Base-by-base conservation (phyloP, 371 early-diverging fungal genomes). In the Basidiobolus meristosporus region DNA sequence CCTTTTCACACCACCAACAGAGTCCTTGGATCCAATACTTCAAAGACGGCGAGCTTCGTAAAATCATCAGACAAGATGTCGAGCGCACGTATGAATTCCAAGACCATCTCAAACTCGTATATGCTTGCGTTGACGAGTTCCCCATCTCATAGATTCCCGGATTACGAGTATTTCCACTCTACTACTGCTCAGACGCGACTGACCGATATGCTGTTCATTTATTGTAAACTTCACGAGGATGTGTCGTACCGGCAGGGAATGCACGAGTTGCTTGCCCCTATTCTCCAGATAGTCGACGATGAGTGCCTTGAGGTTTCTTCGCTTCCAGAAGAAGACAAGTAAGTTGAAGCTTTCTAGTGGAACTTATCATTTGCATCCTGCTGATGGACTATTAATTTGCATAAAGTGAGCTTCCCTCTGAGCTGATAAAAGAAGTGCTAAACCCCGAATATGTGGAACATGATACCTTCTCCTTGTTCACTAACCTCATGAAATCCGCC, bases 231-330 rank as follows among this genome's bases (percentile, higher is more conserved):
- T 41, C 71, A 90, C 45, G 62, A 66, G n/a, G 76, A 77, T 26
- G 69, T 87, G 12, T 82, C 85, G 6, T 93, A 93, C 55, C 75
- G 93, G 31, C 93, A 93, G 53, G 93, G 93, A n/a, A 93, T 93
- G 93, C 93, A 93, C 55, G 93, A 93, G 51, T 51, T 93, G 19
- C 53, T 87, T 20, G 93, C 89, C 0, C 86, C 87, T 7, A 54
- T 90, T 4, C 68, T 84, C 23, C 62, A 72, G 62, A 73, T 77
- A 0, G 65, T 90, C 11, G 63, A 82, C 14, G 34, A 52, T 7
- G 90, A 90, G 41, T 52, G 57, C 29, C 36, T 65, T 20, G 48
- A 51, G 31, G n/a, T n/a, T n/a, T n/a, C n/a, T n/a, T n/a, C n/a
- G n/a, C n/a, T n/a, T n/a, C 12, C 21, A 3, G 15, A 34, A 22